Conservation (phyloP, 305 asterid species). For the Rubia occidens region DNA sequence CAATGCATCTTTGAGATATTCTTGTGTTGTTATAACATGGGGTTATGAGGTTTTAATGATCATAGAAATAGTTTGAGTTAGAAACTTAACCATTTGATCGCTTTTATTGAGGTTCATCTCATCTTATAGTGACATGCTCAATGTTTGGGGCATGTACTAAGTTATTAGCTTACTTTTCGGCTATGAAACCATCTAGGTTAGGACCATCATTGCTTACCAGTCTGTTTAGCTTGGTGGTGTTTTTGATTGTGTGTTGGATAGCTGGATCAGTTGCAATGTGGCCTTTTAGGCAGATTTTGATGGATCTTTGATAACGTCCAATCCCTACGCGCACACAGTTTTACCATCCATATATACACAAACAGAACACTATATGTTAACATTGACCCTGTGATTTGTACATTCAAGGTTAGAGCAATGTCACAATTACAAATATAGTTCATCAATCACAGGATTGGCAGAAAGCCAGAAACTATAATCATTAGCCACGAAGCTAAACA, state of each 20-base stretch:
- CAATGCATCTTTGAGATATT: not conserved
- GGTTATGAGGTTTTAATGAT: not conserved
- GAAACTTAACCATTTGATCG: not conserved
- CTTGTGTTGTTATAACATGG: not conserved
- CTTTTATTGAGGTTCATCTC: not conserved
- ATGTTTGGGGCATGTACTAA: not conserved
- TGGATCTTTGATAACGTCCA: constrained; percentile 64
- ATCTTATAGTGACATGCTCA: not conserved
- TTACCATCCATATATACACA: constrained; percentile 11
- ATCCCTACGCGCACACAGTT: constrained; percentile 75
- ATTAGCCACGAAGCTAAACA: not conserved
- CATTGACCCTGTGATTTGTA: not conserved
- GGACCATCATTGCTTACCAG: constrained; percentile 26
- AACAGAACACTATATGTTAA: too few species aligned
- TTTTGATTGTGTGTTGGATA: constrained; percentile 12
- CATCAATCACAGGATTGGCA: not conserved
- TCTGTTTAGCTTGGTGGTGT: constrained; percentile 21
- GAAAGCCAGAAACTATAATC: not conserved
- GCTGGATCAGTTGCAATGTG: constrained; percentile 19
- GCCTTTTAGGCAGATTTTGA: constrained; percentile 39
- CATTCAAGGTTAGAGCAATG: not conserved
- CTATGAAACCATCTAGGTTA: constrained; percentile 5
- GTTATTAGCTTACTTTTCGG: not conserved
- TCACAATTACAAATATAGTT: not conserved
- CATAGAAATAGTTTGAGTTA: too few species aligned